Evolutionary conservation across 208 protist species (phyloP).

Genomic region (Acanthamoeba royreba): DNA sequence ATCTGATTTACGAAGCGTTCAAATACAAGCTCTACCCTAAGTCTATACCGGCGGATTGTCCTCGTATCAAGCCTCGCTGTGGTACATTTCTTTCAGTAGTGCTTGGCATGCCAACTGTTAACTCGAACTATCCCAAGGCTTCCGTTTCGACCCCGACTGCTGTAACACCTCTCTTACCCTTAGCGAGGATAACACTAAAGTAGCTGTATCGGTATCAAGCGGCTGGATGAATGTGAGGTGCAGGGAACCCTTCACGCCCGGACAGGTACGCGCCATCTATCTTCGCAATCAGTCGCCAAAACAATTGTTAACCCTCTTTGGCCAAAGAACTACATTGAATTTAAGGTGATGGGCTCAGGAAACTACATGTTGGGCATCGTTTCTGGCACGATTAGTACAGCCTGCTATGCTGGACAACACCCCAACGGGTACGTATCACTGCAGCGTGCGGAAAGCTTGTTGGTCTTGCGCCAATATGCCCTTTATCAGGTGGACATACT

Average conservation of each 20-base stretch:
- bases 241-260: not conserved
- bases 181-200: not conserved
- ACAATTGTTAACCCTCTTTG: not conserved
- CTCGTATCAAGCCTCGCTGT: not conserved
- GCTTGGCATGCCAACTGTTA: not conserved
- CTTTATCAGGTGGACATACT: not conserved
- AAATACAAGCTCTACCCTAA: not conserved
- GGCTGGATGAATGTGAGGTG: not conserved
- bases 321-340: slow-evolving; percentile 8
- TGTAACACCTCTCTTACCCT: not conserved
- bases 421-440: not conserved
- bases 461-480: not conserved
- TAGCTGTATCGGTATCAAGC: not conserved
- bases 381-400: not conserved
- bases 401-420: not conserved
- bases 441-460: not conserved
- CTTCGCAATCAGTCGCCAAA: not conserved
- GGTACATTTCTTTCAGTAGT: not conserved
- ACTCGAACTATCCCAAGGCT: too few species aligned
- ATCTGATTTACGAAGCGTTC: not conserved
- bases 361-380: not conserved
- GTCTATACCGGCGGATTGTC: not conserved
- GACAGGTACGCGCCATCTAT: too few species aligned
- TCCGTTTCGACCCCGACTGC: not conserved
- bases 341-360: not conserved